Conservation (phyloP, 306 rosid species). For the Inga leiocalycina region DNA sequence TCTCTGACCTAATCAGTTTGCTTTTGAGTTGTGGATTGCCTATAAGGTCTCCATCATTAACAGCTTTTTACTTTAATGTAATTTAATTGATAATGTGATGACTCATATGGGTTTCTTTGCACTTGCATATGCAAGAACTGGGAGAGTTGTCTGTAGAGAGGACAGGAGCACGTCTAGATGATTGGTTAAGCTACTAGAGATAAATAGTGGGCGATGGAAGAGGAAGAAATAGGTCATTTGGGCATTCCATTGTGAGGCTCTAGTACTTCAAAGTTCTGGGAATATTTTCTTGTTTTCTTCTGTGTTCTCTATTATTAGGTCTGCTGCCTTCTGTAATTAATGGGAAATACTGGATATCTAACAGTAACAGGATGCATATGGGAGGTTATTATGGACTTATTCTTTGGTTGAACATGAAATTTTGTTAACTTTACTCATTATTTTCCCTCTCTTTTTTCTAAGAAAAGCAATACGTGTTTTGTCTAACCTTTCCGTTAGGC, state of each 20-base stretch:
- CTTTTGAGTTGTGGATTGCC: background rate
- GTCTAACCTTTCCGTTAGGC: background rate
- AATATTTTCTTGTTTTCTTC: background rate
- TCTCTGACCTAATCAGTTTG: background rate
- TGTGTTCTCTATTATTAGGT: background rate
- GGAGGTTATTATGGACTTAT: background rate
- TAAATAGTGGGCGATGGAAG: background rate
- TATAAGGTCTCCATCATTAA: background rate
- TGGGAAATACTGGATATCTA: background rate
- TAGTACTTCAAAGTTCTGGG: background rate
- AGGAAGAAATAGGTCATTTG: background rate
- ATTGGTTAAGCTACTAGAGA: background rate
- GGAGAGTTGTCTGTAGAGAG: background rate
- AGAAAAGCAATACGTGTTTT: background rate
- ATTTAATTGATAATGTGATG: background rate
- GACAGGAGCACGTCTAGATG: background rate
- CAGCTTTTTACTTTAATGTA: background rate
- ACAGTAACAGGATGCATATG: background rate
- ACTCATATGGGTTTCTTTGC: background rate
- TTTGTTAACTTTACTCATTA: background rate
- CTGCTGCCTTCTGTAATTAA: background rate
- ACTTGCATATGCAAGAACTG: background rate
- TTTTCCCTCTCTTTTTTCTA: background rate
- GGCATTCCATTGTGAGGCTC: background rate
- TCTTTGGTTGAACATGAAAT: background rate